Base-by-base conservation (phyloP, 768 basidiomycete species). In the Boletales sp. region DNA sequence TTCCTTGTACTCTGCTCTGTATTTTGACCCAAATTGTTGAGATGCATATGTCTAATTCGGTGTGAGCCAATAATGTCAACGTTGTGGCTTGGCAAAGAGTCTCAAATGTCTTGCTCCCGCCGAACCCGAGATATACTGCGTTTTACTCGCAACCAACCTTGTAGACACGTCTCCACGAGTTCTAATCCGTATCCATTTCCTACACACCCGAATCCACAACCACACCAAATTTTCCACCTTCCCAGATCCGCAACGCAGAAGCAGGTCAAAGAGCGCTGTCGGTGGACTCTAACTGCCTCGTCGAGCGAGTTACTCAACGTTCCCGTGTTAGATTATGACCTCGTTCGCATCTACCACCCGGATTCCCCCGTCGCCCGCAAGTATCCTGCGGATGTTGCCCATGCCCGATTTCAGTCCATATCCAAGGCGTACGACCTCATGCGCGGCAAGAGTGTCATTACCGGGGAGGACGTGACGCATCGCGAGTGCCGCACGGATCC, bases 311-410 rank as follows among this genome's bases (percentile, higher is more conserved):
- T n/a, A 48, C 55, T 54, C 25, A 53, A 5, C 1, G 6, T 19
- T 38, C 31, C 37, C 8, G 28, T 14, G 25, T 56, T 32, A 90
- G 87, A 90, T 66, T 87, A 82, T 60, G 87, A 89, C 55, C 86
- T 90, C 40, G 88, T 90, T 31, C 76, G 83, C 36, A 74, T 87
- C 50, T 87, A 90, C 65, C 87, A 90, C 63, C 87, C 87, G 3
- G 87, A 90, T 64, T 84, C 84, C 37, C 71, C 74, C 19, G 41
- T 70, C 18, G 71, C 71, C 18, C 72, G 75, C 5, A 62, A 62
- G 4, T 66, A 67, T 49, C 67, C 82, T 8, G 58, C 78, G 0
- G 77, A 79, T 14, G 62, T 74, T 3, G 79, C 80, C 4, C 84
- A 87, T 58, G 72, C 76, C 7, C 83, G 80, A 11, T 90, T 90